Evolutionary conservation across 192 early-diverging fungal species (phyloP).

Genomic region (Chytriomyces sp.): DNA sequence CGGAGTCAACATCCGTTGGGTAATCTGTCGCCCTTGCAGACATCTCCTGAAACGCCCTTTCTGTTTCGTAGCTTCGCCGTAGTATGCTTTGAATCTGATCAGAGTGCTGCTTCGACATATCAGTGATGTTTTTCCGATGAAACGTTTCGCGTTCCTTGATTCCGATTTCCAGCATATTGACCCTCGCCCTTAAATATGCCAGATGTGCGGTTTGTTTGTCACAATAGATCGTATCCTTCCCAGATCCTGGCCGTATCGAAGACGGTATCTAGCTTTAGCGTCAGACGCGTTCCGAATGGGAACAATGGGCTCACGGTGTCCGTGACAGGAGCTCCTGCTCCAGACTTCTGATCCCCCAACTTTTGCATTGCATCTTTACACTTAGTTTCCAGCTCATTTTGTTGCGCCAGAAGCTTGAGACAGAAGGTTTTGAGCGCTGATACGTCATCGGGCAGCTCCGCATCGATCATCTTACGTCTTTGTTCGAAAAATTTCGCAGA

Average conservation of each 20-base stretch:
- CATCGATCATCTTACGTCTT: background rate
- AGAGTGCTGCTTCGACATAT: conserved; percentile 49
- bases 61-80: conserved; percentile 48
- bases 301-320: no score
- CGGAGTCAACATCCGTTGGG: conserved; percentile 7
- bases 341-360: background rate
- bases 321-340: no score
- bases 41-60: conserved; percentile 39
- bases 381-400: background rate
- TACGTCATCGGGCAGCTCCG: background rate
- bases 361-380: background rate
- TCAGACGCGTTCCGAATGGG: no score
- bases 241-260: no score
- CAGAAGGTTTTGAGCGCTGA: background rate
- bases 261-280: no score
- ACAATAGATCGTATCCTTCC: background rate
- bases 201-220: conserved; percentile 45
- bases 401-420: background rate
- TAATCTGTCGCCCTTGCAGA: background rate
- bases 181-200: conserved; percentile 48
- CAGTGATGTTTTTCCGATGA: conserved; percentile 47
- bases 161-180: conserved; percentile 47
- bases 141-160: conserved; percentile 48
- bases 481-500: background rate
- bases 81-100: conserved; percentile 53